Conservation (phyloP, 106 monocot genomes). For the Apostasia shenzhenica region DNA sequence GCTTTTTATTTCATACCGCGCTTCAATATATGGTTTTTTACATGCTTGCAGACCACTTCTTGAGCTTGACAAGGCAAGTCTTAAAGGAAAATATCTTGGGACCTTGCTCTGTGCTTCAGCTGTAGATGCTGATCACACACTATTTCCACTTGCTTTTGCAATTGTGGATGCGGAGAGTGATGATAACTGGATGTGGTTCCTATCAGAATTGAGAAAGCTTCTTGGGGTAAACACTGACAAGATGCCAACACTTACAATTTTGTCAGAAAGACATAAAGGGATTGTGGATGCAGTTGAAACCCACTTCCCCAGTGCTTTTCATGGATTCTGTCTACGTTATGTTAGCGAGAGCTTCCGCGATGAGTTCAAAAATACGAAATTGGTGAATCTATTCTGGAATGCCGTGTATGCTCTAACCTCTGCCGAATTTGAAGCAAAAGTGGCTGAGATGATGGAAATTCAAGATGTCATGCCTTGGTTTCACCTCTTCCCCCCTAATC, state of each 20-base stretch:
- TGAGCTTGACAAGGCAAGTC: conserved; percentile 76
- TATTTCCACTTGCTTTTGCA: conserved; percentile 86
- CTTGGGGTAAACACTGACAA: conserved; percentile 88
- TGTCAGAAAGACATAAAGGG: conserved; percentile 67
- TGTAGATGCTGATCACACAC: conserved; percentile 63
- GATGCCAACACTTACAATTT: conserved; percentile 85
- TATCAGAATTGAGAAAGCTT: conserved; percentile 83
- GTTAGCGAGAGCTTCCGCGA: conserved; percentile 95
- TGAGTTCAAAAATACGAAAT: conserved; percentile 93
- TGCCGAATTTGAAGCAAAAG: conserved; percentile 78
- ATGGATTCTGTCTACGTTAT: conserved; percentile 78
- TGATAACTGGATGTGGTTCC: conserved; percentile 99
- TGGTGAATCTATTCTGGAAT: conserved; percentile 94
- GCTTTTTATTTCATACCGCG: conserved; percentile 73
- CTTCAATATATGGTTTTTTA: conserved; percentile 86
- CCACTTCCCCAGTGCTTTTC: conserved; percentile 81
- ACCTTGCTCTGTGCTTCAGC: conserved; percentile 84
- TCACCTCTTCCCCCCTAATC: conserved; percentile 60
- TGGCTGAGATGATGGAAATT: conserved; percentile 85
- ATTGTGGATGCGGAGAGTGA: conserved; percentile 84
- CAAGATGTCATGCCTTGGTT: conserved; percentile 89
- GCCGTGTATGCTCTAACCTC: conserved; percentile 82
- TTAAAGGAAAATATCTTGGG: conserved; percentile 96
- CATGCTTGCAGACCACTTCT: conserved; percentile 87
- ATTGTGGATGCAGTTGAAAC: conserved; percentile 82